These are phyloP conservation scores for Penicillium pancosmium DNA, from an alignment of 495 filamentous ascomycete species.

Conservation along the genomic window DNA sequence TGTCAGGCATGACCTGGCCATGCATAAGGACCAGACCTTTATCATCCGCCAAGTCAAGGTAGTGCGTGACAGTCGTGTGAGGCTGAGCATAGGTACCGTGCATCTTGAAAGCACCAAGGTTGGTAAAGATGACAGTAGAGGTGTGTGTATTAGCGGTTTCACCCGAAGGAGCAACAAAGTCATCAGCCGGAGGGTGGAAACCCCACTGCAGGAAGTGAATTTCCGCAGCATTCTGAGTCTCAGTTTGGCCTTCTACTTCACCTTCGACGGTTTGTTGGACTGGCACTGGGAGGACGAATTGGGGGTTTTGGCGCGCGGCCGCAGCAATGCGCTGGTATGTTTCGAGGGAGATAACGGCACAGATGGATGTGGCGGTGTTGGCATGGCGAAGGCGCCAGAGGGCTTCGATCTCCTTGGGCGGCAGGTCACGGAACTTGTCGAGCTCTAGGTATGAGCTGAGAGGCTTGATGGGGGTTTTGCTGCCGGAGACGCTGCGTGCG, in stretches of 20 bases:
- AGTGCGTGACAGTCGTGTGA: slow-evolving; percentile 91
- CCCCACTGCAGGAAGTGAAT: slow-evolving; percentile 62
- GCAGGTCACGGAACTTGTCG: slow-evolving; percentile 69
- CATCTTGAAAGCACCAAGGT: slow-evolving; percentile 88
- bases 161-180: slow-evolving; percentile 56
- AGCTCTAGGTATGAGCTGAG: slow-evolving; percentile 84
- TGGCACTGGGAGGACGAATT: slow-evolving; percentile 90
- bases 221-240: slow-evolving; percentile 36
- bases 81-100: slow-evolving; percentile 86
- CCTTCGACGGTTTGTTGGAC: slow-evolving; percentile 50
- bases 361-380: slow-evolving; percentile 67
- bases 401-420: slow-evolving; percentile 78
- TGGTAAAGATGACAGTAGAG: slow-evolving; percentile 87
- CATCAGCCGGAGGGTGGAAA: slow-evolving; percentile 82
- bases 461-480: slow-evolving; percentile 67
- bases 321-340: slow-evolving; percentile 70
- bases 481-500: slow-evolving; percentile 30
- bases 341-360: slow-evolving; percentile 72
- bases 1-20: slow-evolving; percentile 73
- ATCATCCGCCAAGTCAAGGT: slow-evolving; percentile 71
- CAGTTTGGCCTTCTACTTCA: background rate
- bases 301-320: slow-evolving; percentile 72
- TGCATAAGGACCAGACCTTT: slow-evolving; percentile 84
- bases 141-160: slow-evolving; percentile 55
- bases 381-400: slow-evolving; percentile 93